A percentile compares a stretch with the other conserved stretches of the same genome.
phyloP scores from a whole-genome alignment of 1,139 yeast genomes.

The Zhuliangozyma blackwelliae region DNA sequence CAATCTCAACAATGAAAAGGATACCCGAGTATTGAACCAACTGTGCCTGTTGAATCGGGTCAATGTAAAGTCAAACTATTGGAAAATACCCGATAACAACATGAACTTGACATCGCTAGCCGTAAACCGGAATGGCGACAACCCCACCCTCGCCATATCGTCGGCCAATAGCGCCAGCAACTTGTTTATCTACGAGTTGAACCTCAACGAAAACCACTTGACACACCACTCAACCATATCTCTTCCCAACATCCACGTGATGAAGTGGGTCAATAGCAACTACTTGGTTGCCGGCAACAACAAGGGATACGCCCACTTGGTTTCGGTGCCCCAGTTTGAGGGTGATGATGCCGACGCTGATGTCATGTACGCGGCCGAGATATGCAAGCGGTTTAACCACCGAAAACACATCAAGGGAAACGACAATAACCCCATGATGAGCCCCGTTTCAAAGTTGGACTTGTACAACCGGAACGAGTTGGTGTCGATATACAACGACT shows the following conservation, averaged over 20 bases:
- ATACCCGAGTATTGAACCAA: conserved; percentile 32
- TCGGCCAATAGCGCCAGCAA: conserved; percentile 54
- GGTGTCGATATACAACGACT: conserved; percentile 57
- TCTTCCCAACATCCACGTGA: conserved; percentile 60
- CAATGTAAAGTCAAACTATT: conserved; percentile 57
- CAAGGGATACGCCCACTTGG: conserved; percentile 64
- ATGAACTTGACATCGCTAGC: conserved; percentile 55
- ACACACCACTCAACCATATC: conserved; percentile 75
- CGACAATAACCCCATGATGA: conserved; percentile 18
- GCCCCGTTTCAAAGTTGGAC: conserved; percentile 25
- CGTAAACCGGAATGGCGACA: conserved; percentile 19
- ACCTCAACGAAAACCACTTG: conserved; percentile 37
- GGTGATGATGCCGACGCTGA: conserved; percentile 14
- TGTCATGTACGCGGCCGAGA: conserved; percentile 56
- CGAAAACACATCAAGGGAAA: conserved; percentile 47
- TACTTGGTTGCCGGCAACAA: conserved; percentile 64
- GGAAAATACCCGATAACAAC: conserved; percentile 64
- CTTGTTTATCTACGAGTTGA: conserved; percentile 61
- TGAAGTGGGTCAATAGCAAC: conserved; percentile 53
- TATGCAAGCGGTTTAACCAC: conserved; percentile 72
- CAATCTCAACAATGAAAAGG: conserved; percentile 21
- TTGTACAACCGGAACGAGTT: conserved; percentile 24
- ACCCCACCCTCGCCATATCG: conserved; percentile 58
- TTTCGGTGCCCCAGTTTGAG: conserved; percentile 57
- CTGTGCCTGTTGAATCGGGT: conserved; percentile 39